Base-by-base conservation (phyloP, 441 rosid genomes). In the Aquilaria agallochum region DNA sequence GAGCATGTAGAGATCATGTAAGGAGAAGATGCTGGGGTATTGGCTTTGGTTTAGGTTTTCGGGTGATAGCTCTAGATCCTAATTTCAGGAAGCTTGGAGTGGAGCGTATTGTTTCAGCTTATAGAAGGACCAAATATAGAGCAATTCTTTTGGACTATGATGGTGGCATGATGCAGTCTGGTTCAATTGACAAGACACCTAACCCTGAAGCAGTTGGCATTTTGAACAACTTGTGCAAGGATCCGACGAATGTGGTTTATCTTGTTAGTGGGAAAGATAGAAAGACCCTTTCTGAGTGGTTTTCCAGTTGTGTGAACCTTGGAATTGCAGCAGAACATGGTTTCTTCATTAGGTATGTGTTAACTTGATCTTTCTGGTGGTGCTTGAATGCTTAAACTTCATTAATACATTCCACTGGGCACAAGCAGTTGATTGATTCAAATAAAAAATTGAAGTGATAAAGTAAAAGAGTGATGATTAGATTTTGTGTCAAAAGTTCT, bases 271-370 rank as follows among this genome's bases (percentile, higher is more conserved):
- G 91, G 55, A 87, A 80, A 76, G 96, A 82, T 67, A 79, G 80
- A 68, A 70, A 48, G 53, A 86, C 88, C 1, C 72, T 92, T 30
- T 74, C 77, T 3, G 79, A 83, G 68, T 86, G 96, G 98, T 86
- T 92, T 65, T 77, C 91, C 47, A 67, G 75, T 5, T 88, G 89
- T 53, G 82, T 77, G 68, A 76, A 68, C 68, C 92, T 92, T 32
- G 98, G 98, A 31, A 59, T 90, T 53, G 94, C 92, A 2, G 98
- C 96, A 30, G 98, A 92, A 70, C 87, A 90, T 58, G 97, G 97
- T 2, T 92, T 86, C 68, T 89, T 83, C 60, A 56, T 83, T 64
- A 88, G 93, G 98, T 86, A 73, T 69, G 62, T 36, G 10, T 40
- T 36, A 36, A 55, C 63, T 20, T 33, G 27, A 20, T 20, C 27